phyloP scores from a whole-genome alignment of 2,329 filamentous ascomycete genomes.

The Aureobasidium sp. region DNA sequence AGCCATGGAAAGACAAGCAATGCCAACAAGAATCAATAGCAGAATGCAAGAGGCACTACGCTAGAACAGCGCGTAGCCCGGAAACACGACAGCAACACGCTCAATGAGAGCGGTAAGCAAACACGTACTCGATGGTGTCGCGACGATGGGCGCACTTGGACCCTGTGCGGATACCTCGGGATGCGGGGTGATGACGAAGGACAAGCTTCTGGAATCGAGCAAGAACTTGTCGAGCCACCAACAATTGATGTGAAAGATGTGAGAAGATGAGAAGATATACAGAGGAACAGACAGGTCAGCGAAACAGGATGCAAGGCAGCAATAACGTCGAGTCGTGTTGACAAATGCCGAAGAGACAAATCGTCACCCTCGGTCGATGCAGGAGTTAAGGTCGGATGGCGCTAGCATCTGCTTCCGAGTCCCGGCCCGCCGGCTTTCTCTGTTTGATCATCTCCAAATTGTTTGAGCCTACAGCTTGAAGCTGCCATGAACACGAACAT shows the following conservation, averaged over 20 bases:
- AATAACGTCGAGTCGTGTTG: neutral
- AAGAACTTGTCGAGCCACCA: neutral
- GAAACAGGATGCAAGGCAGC: neutral
- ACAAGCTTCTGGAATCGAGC: neutral
- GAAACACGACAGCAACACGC: neutral
- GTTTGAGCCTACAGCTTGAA: neutral
- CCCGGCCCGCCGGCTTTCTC: neutral
- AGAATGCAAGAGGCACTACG: neutral
- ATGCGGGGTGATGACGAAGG: constrained; percentile 3
- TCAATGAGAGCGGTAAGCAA: neutral
- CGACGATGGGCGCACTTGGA: neutral
- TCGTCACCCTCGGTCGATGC: neutral
- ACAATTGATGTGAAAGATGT: neutral
- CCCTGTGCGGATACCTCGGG: neutral
- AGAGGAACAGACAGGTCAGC: neutral
- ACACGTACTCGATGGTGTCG: constrained; percentile 6
- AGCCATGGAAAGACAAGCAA: neutral
- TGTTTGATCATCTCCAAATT: neutral
- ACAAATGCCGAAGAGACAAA: neutral
- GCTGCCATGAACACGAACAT: neutral
- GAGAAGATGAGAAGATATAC: neutral
- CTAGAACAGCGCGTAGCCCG: neutral
- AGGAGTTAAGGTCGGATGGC: neutral
- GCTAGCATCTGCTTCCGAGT: neutral
- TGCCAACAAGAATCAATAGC: neutral